Percentiles rank a stretch among this genome's conserved stretches.
Conservation (phyloP, 768 basidiomycete species). For the Dendrothele bispora region DNA sequence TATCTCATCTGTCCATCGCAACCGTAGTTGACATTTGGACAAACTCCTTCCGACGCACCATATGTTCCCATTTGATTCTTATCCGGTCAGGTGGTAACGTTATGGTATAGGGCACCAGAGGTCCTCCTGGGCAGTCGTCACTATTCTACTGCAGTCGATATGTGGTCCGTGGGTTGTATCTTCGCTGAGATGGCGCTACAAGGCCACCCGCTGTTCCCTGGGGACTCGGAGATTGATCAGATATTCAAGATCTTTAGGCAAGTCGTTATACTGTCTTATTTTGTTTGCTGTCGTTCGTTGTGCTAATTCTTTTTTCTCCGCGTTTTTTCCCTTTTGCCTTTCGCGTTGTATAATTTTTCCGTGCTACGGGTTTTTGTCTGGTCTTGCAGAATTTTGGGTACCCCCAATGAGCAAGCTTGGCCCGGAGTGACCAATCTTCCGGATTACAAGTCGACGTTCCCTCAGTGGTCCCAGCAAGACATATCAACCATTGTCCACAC, state of each 20-base stretch:
- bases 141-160: conserved; percentile 97
- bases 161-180: conserved; percentile 99
- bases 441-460: conserved; percentile 97
- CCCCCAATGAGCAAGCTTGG: conserved; percentile 90
- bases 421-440: conserved; percentile 86
- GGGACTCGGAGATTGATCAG: conserved; percentile 99
- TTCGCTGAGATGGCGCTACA: conserved; percentile 98
- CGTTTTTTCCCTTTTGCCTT: background rate
- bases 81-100: conserved; percentile 89
- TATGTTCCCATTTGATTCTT: no score
- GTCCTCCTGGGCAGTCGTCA: conserved; percentile 94
- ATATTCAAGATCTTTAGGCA: conserved; percentile 99
- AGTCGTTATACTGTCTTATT: conserved; percentile 17
- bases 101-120: conserved; percentile 99
- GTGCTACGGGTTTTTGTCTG: background rate
- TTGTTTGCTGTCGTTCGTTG: background rate
- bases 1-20: no score
- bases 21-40: no score
- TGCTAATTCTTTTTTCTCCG: background rate
- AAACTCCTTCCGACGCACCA: no score
- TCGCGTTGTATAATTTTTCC: conserved; percentile 5
- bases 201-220: conserved; percentile 89
- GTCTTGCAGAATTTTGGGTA: conserved; percentile 78
- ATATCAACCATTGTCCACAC: conserved; percentile 63
- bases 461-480: conserved; percentile 86